phyloP scores from a whole-genome alignment of 768 basidiomycete species.

The Crucibulum laeve region DNA sequence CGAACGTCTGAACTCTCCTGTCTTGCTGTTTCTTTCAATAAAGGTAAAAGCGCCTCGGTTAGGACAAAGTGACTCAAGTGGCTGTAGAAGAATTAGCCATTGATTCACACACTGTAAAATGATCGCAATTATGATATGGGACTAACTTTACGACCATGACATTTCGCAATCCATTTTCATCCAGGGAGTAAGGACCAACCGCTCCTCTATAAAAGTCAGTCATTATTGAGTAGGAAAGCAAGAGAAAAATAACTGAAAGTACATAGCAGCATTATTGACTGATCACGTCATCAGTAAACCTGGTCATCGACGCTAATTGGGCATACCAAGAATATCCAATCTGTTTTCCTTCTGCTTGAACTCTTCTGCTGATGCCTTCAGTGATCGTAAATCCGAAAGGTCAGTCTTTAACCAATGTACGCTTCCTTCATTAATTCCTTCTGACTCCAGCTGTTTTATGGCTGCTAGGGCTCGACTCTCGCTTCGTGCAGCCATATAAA shows the following conservation, averaged over 20 bases:
- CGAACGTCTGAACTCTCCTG: conserved; percentile 52
- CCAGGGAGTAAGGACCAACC: conserved; percentile 8
- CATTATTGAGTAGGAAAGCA: not conserved
- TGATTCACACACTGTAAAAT: not conserved
- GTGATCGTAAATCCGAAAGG: conserved; percentile 28
- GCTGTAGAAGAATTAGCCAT: conserved; percentile 21
- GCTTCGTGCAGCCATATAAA: conserved; percentile 27
- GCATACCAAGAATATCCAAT: conserved; percentile 39
- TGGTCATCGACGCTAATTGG: not conserved
- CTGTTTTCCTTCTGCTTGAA: conserved; percentile 33
- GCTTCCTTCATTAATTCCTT: conserved; percentile 24
- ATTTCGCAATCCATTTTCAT: conserved; percentile 11
- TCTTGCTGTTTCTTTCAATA: conserved; percentile 45
- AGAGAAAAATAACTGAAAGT: not conserved
- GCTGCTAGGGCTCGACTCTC: conserved; percentile 24
- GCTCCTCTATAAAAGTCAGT: conserved; percentile 3
- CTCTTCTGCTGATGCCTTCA: conserved; percentile 27
- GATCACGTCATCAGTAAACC: not conserved
- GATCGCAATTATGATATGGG: not conserved
- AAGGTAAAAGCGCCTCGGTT: conserved; percentile 48
- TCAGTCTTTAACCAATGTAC: conserved; percentile 34
- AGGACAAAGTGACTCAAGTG: conserved; percentile 52
- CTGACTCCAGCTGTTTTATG: conserved; percentile 25
- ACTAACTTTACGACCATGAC: conserved; percentile 13
- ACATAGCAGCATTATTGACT: conserved; percentile 20